These are phyloP conservation scores for Ophiostoma sp. DNA, from an alignment of 2,329 filamentous ascomycete genomes.

Conservation along the genomic window DNA sequence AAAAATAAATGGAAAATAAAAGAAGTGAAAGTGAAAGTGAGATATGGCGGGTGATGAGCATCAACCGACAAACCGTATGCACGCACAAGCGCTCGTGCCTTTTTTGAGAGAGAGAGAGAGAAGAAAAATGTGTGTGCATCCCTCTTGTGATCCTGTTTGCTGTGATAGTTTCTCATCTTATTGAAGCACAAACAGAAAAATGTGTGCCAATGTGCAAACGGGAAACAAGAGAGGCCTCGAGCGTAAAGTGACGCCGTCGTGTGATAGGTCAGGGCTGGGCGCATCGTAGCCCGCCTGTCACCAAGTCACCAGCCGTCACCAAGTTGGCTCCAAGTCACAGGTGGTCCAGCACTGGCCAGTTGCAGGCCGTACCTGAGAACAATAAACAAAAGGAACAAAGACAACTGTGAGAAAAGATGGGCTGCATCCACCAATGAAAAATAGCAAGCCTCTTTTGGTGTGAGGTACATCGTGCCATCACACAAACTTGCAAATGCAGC, in stretches of 20 bases:
- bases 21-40: not conserved
- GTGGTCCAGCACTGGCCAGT: conserved; percentile 10
- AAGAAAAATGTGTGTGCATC: conserved; percentile 7
- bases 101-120: not conserved
- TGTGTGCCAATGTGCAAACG: not conserved
- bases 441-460: not conserved
- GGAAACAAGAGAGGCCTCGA: not conserved
- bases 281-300: not conserved
- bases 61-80: conserved; percentile 8
- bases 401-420: not conserved
- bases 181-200: not conserved
- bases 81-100: conserved; percentile 21
- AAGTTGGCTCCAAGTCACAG: conserved; percentile 16
- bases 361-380: not conserved
- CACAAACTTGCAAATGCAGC: not conserved
- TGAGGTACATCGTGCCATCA: not conserved
- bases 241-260: not conserved
- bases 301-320: not conserved
- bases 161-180: not conserved
- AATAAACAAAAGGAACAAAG: not conserved
- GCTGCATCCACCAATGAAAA: not conserved
- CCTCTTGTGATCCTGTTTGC: not conserved
- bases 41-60: not conserved
- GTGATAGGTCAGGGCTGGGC: conserved; percentile 13
- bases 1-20: not conserved